phyloP scores from a whole-genome alignment of 2,329 filamentous ascomycete species.

The Exophiala viscosa region DNA sequence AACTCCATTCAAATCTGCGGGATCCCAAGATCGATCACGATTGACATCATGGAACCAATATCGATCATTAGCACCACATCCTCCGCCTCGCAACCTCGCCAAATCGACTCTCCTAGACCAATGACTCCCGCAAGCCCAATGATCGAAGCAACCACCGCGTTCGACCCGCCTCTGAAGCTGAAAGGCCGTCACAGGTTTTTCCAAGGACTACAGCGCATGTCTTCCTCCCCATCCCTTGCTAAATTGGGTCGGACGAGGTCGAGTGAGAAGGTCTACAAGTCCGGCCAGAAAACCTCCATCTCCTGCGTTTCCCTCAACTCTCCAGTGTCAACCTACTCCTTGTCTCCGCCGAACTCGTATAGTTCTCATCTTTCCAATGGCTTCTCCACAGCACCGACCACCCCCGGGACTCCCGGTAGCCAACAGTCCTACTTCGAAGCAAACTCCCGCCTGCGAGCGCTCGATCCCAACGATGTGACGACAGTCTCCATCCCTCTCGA shows the following conservation, averaged over 20 bases:
- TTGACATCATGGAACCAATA: slow-evolving; percentile 21
- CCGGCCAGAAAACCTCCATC: slow-evolving; percentile 58
- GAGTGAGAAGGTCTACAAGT: slow-evolving; percentile 58
- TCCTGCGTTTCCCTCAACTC: slow-evolving; percentile 62
- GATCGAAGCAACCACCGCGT: slow-evolving; percentile 30
- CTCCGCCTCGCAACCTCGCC: slow-evolving; percentile 7
- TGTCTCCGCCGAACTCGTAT: slow-evolving; percentile 50
- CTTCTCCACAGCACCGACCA: slow-evolving; percentile 55
- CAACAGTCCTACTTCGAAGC: slow-evolving; percentile 50
- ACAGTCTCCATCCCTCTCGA: slow-evolving; percentile 62
- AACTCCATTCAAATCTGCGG: not conserved
- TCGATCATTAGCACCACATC: slow-evolving; percentile 6
- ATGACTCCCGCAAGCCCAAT: slow-evolving; percentile 36
- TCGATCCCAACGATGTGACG: slow-evolving; percentile 33
- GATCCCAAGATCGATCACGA: not conserved
- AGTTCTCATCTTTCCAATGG: slow-evolving; percentile 53
- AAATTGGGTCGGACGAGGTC: slow-evolving; percentile 63
- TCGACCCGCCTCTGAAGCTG: slow-evolving; percentile 51
- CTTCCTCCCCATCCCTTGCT: slow-evolving; percentile 71
- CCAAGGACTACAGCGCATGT: slow-evolving; percentile 72
- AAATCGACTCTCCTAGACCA: slow-evolving; percentile 31
- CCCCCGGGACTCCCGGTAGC: slow-evolving; percentile 45
- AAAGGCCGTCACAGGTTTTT: slow-evolving; percentile 69
- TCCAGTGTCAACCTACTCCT: slow-evolving; percentile 51
- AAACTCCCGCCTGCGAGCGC: slow-evolving; percentile 53